phyloP scores from a whole-genome alignment of 495 filamentous ascomycete species.

The Pyrenopolyporus hunteri region DNA sequence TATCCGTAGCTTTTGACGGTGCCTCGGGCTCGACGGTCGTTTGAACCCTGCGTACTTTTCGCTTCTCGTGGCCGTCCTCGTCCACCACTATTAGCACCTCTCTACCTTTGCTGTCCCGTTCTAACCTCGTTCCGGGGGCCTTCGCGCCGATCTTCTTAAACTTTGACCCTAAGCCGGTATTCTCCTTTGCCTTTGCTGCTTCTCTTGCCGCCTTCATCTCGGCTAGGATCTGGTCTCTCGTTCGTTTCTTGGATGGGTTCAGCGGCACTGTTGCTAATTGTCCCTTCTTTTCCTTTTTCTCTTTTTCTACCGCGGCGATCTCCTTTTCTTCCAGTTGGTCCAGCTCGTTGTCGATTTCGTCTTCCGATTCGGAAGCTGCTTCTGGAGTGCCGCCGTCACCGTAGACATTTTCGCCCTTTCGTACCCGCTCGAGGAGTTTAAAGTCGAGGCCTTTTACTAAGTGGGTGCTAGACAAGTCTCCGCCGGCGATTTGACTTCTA shows the following conservation, averaged over 20 bases:
- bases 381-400: slow-evolving; percentile 39
- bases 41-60: slow-evolving; percentile 72
- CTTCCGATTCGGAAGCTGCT: slow-evolving; percentile 33
- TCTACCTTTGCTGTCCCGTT: slow-evolving; percentile 74
- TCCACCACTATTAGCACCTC: slow-evolving; percentile 88
- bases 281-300: slow-evolving; percentile 71
- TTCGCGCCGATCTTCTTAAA: slow-evolving; percentile 82
- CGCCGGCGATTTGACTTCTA: slow-evolving; percentile 77
- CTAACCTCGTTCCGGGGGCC: slow-evolving; percentile 71
- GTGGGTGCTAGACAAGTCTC: slow-evolving; percentile 79
- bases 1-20: slow-evolving; percentile 49
- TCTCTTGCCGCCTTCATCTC: slow-evolving; percentile 79
- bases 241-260: slow-evolving; percentile 68
- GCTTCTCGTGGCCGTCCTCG: slow-evolving; percentile 84
- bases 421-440: slow-evolving; percentile 74
- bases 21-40: slow-evolving; percentile 41
- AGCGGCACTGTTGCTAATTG: slow-evolving; percentile 70
- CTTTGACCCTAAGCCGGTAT: slow-evolving; percentile 68
- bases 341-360: slow-evolving; percentile 75
- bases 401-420: slow-evolving; percentile 75
- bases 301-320: slow-evolving; percentile 59
- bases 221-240: slow-evolving; percentile 81
- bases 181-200: slow-evolving; percentile 61
- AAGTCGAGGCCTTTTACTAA: slow-evolving; percentile 92
- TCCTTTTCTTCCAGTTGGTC: slow-evolving; percentile 73